Percentiles rank a stretch among this genome's conserved stretches.
Evolutionary conservation across 306 rosid species (phyloP).

Genomic region (Ceratonia siliqua): DNA sequence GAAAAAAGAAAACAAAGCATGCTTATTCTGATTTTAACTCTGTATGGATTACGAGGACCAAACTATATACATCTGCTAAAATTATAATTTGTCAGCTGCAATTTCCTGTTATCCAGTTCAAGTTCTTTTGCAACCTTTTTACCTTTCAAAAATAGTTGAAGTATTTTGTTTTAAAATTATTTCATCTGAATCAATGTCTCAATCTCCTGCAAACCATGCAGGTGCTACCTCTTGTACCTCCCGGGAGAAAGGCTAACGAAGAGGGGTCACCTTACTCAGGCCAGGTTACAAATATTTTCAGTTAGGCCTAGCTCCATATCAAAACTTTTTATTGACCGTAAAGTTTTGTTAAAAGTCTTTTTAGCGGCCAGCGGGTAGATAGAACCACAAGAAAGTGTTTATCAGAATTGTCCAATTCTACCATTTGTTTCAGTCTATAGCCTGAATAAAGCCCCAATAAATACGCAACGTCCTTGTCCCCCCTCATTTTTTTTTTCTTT

Average conservation of each 20-base stretch:
- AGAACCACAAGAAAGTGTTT: neutral
- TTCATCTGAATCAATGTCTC: conserved; percentile 8
- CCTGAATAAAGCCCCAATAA: neutral
- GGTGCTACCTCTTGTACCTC: conserved; percentile 98
- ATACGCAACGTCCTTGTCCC: neutral
- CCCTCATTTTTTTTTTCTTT: neutral
- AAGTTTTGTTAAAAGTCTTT: neutral
- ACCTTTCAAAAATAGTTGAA: neutral
- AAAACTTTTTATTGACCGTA: neutral
- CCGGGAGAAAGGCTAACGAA: conserved; percentile 84
- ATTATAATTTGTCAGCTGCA: neutral
- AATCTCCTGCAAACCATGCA: conserved; percentile 26
- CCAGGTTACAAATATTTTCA: conserved; percentile 11
- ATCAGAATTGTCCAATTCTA: neutral
- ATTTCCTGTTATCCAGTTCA: neutral
- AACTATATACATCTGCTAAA: neutral
- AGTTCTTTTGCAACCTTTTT: neutral
- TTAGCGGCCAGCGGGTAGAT: neutral
- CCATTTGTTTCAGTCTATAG: neutral
- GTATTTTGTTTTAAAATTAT: neutral
- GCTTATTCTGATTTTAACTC: neutral
- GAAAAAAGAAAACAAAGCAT: neutral
- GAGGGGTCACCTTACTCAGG: conserved; percentile 59
- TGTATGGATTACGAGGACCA: neutral
- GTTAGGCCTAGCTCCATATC: neutral